phyloP scores from a whole-genome alignment of 1,139 yeast genomes.

The Pichia sp. region DNA sequence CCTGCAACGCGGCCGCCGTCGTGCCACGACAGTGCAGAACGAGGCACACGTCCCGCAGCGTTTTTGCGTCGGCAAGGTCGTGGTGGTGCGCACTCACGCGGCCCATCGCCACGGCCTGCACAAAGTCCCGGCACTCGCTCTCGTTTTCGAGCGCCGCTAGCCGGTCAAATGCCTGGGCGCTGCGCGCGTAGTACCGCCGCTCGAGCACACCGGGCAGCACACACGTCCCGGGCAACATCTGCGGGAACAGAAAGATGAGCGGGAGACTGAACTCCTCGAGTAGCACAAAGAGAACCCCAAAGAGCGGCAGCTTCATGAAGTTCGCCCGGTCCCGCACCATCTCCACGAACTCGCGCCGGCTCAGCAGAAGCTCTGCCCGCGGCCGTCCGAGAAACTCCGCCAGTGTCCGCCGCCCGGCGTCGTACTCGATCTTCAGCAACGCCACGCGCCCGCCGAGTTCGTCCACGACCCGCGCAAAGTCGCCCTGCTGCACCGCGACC shows the following conservation, averaged over 20 bases:
- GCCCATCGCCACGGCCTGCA: conserved; percentile 6
- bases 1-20: not conserved
- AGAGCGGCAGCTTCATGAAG: conserved; percentile 55
- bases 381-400: not conserved
- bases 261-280: conserved; percentile 65
- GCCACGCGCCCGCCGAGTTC: conserved; percentile 24
- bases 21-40: conserved; percentile 2
- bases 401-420: conserved; percentile 20
- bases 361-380: conserved; percentile 36
- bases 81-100: not conserved
- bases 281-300: conserved; percentile 52
- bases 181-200: conserved; percentile 28
- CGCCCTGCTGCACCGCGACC: conserved; percentile 13
- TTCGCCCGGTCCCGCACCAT: conserved; percentile 57
- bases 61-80: not conserved
- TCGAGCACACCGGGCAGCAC: conserved; percentile 46
- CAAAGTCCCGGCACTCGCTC: not conserved
- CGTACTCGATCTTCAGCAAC: conserved; percentile 24
- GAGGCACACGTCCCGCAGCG: not conserved
- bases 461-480: conserved; percentile 20
- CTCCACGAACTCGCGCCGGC: conserved; percentile 51
- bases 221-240: conserved; percentile 67
- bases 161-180: conserved; percentile 26
- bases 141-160: not conserved
- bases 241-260: conserved; percentile 55